Percentiles rank a stretch among this genome's conserved stretches.
Conservation (phyloP, 2,329 filamentous ascomycete species). For the Beauveria rudraprayagi region DNA sequence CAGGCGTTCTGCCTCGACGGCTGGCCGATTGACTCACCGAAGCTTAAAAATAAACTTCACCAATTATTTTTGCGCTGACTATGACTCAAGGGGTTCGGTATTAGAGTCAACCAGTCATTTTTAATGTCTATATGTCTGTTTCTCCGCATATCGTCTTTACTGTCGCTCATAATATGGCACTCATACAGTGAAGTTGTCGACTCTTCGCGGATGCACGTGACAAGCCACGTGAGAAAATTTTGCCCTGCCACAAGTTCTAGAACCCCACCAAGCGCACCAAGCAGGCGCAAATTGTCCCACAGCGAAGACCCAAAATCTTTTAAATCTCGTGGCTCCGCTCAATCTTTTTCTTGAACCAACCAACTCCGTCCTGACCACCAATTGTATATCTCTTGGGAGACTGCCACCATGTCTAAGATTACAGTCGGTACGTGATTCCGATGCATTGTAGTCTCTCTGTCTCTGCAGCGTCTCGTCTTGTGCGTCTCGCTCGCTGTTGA, state of each 20-base stretch:
- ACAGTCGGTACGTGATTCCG: conserved; percentile 52
- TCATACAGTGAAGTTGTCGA: neutral
- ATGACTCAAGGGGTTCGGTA: neutral
- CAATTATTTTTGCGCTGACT: neutral
- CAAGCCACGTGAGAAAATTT: conserved; percentile 25
- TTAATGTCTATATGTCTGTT: neutral
- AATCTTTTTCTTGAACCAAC: conserved; percentile 17
- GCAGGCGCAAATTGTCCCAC: conserved; percentile 17
- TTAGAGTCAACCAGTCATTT: neutral
- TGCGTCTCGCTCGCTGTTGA: neutral
- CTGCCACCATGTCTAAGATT: conserved; percentile 82
- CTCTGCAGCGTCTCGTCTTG: neutral
- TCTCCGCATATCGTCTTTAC: neutral
- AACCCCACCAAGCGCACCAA: conserved; percentile 17
- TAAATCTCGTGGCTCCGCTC: conserved; percentile 15
- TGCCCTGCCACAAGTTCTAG: conserved; percentile 22
- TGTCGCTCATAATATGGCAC: neutral
- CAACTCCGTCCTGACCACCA: conserved; percentile 49
- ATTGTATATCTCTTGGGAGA: conserved; percentile 79
- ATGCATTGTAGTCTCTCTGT: neutral
- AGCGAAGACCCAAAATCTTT: conserved; percentile 14
- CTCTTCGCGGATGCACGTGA: conserved; percentile 22
- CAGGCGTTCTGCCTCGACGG: neutral
- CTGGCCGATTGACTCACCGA: neutral
- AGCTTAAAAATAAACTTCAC: neutral